Percentiles rank a stretch among this genome's conserved stretches.
phyloP scores from a whole-genome alignment of 1,284 basidiomycete genomes.

The Ustilago bromivora region DNA sequence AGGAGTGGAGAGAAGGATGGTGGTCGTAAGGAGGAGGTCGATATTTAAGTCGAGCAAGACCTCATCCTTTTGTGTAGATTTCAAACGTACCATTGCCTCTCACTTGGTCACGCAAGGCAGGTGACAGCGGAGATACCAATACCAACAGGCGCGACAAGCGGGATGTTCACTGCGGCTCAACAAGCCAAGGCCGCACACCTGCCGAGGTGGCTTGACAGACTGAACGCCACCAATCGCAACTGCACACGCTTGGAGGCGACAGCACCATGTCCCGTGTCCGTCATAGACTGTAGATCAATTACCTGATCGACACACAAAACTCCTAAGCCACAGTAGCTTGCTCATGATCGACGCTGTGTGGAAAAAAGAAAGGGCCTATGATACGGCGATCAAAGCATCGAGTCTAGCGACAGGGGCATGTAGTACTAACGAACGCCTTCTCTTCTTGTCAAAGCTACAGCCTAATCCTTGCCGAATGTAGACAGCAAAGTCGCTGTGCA shows the following conservation, averaged over 20 bases:
- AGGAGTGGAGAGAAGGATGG: conserved; percentile 13
- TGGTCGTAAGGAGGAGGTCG: conserved; percentile 3
- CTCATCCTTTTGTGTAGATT: neutral
- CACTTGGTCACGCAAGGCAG: neutral
- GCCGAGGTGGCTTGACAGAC: neutral
- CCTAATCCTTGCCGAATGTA: neutral
- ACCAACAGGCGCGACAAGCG: conserved; percentile 8
- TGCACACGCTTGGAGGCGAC: too few relatives aligned
- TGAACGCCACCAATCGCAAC: neutral
- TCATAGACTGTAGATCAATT: conserved; percentile 6
- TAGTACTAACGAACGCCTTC: too few relatives aligned
- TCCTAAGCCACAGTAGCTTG: conserved; percentile 3
- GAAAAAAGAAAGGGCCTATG: neutral
- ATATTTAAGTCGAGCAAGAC: neutral
- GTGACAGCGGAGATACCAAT: conserved; percentile 2
- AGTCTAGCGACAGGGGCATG: neutral
- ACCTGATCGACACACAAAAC: conserved; percentile 20
- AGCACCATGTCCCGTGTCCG: too few relatives aligned
- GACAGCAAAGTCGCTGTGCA: neutral
- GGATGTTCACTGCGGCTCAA: conserved; percentile 12
- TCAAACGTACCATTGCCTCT: neutral
- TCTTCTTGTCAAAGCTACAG: neutral
- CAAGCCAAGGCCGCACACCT: conserved; percentile 3
- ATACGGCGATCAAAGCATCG: neutral
- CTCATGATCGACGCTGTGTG: too few relatives aligned